These are phyloP conservation scores for Candida koratica DNA, from an alignment of 805 yeast genomes.

Conservation along the genomic window DNA sequence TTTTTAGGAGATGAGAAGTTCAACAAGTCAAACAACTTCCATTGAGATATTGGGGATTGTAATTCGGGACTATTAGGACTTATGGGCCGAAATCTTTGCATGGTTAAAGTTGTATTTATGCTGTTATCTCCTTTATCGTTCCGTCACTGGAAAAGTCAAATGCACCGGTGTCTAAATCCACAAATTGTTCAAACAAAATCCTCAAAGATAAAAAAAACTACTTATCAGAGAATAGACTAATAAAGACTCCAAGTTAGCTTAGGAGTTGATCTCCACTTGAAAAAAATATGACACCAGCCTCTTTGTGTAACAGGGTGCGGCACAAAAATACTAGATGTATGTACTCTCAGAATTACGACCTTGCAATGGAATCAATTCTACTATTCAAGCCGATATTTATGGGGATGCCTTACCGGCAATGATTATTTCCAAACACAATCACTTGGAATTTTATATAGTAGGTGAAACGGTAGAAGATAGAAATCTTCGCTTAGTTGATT, in stretches of 20 bases:
- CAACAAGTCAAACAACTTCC: conserved; percentile 21
- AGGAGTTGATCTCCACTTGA: no score
- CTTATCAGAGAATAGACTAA: no score
- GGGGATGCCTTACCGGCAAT: conserved; percentile 8
- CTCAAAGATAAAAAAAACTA: no score
- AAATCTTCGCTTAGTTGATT: conserved; percentile 12
- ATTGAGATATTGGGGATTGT: conserved; percentile 20
- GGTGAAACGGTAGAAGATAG: background rate
- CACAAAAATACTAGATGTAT: conserved; percentile 14
- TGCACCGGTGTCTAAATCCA: no score
- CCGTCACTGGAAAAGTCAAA: no score
- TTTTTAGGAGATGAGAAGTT: conserved; percentile 8
- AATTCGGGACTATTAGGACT: conserved; percentile 13
- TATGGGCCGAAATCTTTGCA: conserved; percentile 1
- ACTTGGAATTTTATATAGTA: conserved; percentile 15
- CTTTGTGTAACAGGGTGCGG: no score
- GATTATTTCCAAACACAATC: conserved; percentile 14
- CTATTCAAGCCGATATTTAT: conserved; percentile 14
- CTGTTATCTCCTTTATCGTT: no score
- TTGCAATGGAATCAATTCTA: conserved; percentile 15
- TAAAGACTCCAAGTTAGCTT: no score
- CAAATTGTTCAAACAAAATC: no score
- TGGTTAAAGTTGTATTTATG: no score
- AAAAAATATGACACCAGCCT: no score
- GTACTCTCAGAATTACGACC: conserved; percentile 18